Conservation (phyloP, 1,284 basidiomycete genomes). For the Sparassis latifolia region DNA sequence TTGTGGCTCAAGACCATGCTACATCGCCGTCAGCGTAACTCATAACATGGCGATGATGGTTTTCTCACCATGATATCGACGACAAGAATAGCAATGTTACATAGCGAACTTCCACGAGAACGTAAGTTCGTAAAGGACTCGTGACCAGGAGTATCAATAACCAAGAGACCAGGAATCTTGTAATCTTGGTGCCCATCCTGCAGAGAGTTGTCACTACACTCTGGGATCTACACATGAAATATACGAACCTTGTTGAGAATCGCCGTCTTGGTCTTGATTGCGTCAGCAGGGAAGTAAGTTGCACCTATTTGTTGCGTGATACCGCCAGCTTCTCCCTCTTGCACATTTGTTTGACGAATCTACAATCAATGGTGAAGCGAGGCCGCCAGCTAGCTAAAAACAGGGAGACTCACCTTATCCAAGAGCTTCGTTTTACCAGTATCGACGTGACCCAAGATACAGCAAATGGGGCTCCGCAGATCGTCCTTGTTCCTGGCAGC, state of each 20-base stretch:
- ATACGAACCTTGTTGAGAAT: conserved; percentile 77
- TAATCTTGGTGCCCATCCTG: conserved; percentile 84
- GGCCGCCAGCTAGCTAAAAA: neutral
- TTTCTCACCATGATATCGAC: conserved; percentile 93
- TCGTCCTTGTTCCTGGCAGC: conserved; percentile 87
- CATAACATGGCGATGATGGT: neutral
- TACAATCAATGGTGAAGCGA: conserved; percentile 22
- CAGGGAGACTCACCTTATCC: conserved; percentile 68
- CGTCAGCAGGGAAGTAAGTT: conserved; percentile 99
- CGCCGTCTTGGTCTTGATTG: conserved; percentile 88
- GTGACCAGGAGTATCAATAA: conserved; percentile 99
- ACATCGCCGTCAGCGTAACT: conserved; percentile 7
- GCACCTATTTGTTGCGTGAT: conserved; percentile 99
- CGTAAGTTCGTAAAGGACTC: conserved; percentile 99
- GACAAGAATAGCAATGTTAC: conserved; percentile 98
- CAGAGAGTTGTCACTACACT: neutral
- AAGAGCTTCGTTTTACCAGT: conserved; percentile 98
- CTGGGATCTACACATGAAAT: neutral
- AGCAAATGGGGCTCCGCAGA: conserved; percentile 95
- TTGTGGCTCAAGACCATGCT: conserved; percentile 97
- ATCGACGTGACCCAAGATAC: conserved; percentile 99
- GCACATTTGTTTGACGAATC: conserved; percentile 99
- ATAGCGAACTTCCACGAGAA: conserved; percentile 92
- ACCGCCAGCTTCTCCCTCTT: conserved; percentile 99
- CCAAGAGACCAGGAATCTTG: conserved; percentile 93